phyloP scores from a whole-genome alignment of 768 basidiomycete species.

The Naematelia aurantialba region DNA sequence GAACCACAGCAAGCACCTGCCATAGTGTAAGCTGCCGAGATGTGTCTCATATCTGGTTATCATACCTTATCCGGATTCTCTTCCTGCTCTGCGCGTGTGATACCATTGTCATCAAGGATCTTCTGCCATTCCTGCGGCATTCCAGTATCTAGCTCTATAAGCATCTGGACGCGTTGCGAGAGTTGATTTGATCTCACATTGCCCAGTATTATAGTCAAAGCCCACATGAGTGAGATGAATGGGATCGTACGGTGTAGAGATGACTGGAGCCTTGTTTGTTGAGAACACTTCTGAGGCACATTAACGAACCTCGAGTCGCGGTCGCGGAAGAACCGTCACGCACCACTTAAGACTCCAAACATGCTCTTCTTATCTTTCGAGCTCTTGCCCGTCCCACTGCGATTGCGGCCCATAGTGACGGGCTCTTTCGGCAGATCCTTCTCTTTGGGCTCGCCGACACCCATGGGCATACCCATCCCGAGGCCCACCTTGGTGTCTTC shows the following conservation, averaged over 20 bases:
- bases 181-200: slow-evolving; percentile 55
- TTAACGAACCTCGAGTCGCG: slow-evolving; percentile 2
- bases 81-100: slow-evolving; percentile 89
- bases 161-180: not conserved
- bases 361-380: slow-evolving; percentile 49
- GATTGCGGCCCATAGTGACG: slow-evolving; percentile 30
- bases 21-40: not conserved
- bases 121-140: slow-evolving; percentile 99
- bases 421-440: slow-evolving; percentile 48
- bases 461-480: slow-evolving; percentile 35
- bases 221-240: slow-evolving; percentile 99
- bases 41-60: not conserved
- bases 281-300: slow-evolving; percentile 37
- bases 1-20: slow-evolving; percentile 83
- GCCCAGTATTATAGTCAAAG: slow-evolving; percentile 97
- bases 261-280: slow-evolving; percentile 58
- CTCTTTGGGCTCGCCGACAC: slow-evolving; percentile 31
- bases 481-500: slow-evolving; percentile 37
- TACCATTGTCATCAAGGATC: slow-evolving; percentile 82
- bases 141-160: slow-evolving; percentile 55
- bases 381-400: slow-evolving; percentile 47
- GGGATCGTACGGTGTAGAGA: slow-evolving; percentile 97
- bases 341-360: slow-evolving; percentile 49
- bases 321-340: slow-evolving; percentile 6
- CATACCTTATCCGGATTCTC: slow-evolving; percentile 90